phyloP scores from a whole-genome alignment of 768 basidiomycete genomes.

The Butyriboletus loyo region DNA sequence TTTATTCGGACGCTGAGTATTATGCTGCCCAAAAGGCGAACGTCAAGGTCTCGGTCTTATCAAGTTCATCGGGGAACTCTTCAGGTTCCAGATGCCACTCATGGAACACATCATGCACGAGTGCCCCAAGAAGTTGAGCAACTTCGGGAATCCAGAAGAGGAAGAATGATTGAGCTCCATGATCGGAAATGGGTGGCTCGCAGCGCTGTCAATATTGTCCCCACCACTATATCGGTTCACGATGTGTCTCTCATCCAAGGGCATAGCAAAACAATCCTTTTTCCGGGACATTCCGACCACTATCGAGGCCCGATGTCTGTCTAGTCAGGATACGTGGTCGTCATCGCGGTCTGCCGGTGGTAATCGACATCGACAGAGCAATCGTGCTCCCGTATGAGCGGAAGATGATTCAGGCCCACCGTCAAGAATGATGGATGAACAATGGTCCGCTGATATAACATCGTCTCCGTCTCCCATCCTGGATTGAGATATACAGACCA shows the following conservation, averaged over 20 bases:
- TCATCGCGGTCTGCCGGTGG: constrained; percentile 84
- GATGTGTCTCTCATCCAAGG: neutral
- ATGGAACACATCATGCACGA: constrained; percentile 98
- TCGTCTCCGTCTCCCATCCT: neutral
- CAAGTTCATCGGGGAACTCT: constrained; percentile 97
- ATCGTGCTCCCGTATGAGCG: constrained; percentile 71
- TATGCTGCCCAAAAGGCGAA: constrained; percentile 97
- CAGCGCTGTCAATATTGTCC: constrained; percentile 69
- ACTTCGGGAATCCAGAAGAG: constrained; percentile 94
- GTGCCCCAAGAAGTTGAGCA: constrained; percentile 94
- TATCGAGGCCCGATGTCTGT: constrained; percentile 86
- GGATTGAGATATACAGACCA: neutral
- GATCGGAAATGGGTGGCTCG: constrained; percentile 78
- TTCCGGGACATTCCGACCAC: constrained; percentile 67
- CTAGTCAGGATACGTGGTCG: constrained; percentile 92
- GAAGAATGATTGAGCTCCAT: constrained; percentile 92
- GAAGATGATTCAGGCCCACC: constrained; percentile 12
- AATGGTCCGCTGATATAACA: neutral
- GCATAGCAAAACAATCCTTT: constrained; percentile 76
- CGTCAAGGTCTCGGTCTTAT: constrained; percentile 95
- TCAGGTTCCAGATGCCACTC: constrained; percentile 98
- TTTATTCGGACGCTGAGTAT: constrained; percentile 96
- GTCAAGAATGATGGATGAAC: constrained; percentile 11
- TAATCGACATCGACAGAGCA: constrained; percentile 86
- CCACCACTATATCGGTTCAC: constrained; percentile 70